Base-by-base conservation (phyloP, 2,329 filamentous ascomycete genomes). In the Zymoseptoria pseudotritici region DNA sequence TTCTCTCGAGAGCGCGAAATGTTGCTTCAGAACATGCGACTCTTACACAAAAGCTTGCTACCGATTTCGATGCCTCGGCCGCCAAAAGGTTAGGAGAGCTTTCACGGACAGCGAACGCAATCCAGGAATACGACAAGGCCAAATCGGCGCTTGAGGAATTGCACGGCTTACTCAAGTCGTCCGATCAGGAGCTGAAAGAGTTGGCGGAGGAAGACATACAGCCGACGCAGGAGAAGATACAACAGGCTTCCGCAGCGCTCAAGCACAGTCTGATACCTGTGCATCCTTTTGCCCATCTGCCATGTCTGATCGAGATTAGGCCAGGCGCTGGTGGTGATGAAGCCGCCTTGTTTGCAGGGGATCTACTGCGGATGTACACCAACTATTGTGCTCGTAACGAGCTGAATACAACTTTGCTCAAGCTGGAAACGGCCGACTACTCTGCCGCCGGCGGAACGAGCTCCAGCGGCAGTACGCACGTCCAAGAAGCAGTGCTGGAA, bases 301-400 rank as follows among this genome's bases (percentile, higher is more conserved):
- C 92, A 57, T 97, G 93, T 74, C 82, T 99, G 64, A 77, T 99
- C 50, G 94, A 99, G 76, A 89, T 99, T 61, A 85, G 92, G 0
- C 94, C 94, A 0, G 94, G 94, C 0, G 92, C 91, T 0, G 94
- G 94, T 46, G 94, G 94, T 2, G 86, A 91, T 59, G 94, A 99
- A 76, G 92, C 93, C 2, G 86, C 90, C 0, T 86, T 96, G 63
- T 99, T 99, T 68, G 91, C 92, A 11, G 89, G 89, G 58, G 86
- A 94, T 56, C 76, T 99, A 6, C 84, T 96, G 67, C 85, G 87
- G 66, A 97, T 99, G 94, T 99, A 99, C 77, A 83, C 85, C 65
- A 78, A 79, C 0, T 91, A 91, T 69, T 96, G 92, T 75, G 77
- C 83, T 54, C 83, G 86, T 5, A 82, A 82, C 53, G 86, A 87